Evolutionary conservation across 2,329 filamentous ascomycete genomes (phyloP).

Genomic region (Xylariaceae sp.): DNA sequence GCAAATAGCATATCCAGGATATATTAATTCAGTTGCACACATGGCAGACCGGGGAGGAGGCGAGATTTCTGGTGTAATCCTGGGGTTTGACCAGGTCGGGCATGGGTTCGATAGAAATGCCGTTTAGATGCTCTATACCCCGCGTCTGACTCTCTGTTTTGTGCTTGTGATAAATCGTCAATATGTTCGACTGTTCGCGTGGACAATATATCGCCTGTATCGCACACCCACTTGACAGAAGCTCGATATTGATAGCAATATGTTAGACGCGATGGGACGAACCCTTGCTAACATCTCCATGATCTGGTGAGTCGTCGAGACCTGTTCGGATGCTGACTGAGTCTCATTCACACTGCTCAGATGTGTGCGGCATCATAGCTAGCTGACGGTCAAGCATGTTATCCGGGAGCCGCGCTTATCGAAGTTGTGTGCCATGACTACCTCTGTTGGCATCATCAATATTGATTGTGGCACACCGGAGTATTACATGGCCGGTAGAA

Average conservation of each 20-base stretch:
- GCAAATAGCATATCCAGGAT: not conserved
- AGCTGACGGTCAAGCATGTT: not conserved
- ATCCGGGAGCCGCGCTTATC: constrained; percentile 7
- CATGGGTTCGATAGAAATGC: not conserved
- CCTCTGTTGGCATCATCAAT: constrained; percentile 15
- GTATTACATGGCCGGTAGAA: not conserved
- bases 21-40: not conserved
- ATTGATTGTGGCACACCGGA: constrained; percentile 18
- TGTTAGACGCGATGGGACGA: too few species aligned
- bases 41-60: not conserved
- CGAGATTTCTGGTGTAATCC: not conserved
- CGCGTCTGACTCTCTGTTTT: not conserved
- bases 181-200: not conserved
- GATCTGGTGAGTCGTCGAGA: not conserved
- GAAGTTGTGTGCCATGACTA: constrained; percentile 7
- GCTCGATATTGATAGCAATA: not conserved
- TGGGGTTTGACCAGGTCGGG: not conserved
- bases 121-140: not conserved
- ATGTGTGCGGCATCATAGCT: constrained; percentile 15
- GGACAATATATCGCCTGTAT: not conserved
- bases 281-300: not conserved
- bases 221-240: not conserved
- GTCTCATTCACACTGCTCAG: constrained; percentile 15
- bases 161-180: not conserved
- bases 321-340: not conserved